Base-by-base conservation (phyloP, 106 monocot species). In the Dendrobium chrysotoxum region DNA sequence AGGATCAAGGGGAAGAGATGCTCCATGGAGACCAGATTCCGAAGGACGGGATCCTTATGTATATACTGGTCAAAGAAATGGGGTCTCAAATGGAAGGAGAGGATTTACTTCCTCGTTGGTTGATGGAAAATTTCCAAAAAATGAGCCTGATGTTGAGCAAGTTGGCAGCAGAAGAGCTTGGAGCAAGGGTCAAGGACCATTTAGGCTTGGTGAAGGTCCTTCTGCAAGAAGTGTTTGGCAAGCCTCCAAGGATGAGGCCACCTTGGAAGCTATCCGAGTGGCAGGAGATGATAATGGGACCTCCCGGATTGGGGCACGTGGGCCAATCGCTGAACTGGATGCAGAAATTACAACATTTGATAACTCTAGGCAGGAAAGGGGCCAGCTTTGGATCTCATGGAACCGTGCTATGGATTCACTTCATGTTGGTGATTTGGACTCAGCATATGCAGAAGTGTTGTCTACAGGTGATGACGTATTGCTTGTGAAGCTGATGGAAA, bases 181-280 rank as follows among this genome's bases (percentile, higher is more conserved):
- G 97, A 90, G 94, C 0, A 94, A 92, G 82, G 89, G 94, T 15
- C 85, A 83, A 74, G 96, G 96, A 26, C 95, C 88, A 41, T 92
- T 97, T 81, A 83, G 97, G 75, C 85, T 92, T 75, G 97, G 97
- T 38, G 97, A 97, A 80, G 97, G 97, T 53, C 97, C 97, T 53
- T 97, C 97, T 35, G 97, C 97, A 21, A 87, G 97, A 88, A 94
- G 94, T 84, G 93, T 94, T 58, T 97, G 97, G 97, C 97, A 94
- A 81, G 97, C 97, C 44, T 92, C 97, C 55, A 97, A 97, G 80
- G 97, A 97, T 85, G 97, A 97, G 77, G 97, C 97, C 7, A 97
- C 97, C 42, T 70, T 97, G 65, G 97, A 97, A 92, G 97, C 97
- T 38, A 97, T 97, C 53, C 68, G 97, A 76, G 97, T 90, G 39